Evolutionary conservation across 2,329 filamentous ascomycete species (phyloP).

Genomic region (Dothistroma septosporum): DNA sequence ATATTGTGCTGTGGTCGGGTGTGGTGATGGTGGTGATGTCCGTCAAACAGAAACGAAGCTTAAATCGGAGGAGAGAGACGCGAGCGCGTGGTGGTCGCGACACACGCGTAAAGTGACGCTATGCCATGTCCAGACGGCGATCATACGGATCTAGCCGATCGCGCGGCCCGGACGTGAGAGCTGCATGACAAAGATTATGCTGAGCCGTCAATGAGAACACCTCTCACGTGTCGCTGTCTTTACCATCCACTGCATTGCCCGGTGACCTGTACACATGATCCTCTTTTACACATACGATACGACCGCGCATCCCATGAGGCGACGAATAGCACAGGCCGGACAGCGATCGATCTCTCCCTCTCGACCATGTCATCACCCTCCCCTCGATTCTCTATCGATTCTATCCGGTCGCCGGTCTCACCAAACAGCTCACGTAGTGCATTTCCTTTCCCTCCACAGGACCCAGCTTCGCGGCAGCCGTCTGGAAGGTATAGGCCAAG

Average conservation of each 20-base stretch:
- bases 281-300: background rate
- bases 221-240: background rate
- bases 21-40: background rate
- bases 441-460: slow-evolving; percentile 58
- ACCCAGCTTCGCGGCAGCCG: slow-evolving; percentile 44
- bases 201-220: background rate
- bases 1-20: slow-evolving; percentile 45
- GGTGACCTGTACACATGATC: background rate
- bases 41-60: background rate
- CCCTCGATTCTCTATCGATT: slow-evolving; percentile 53
- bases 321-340: slow-evolving; percentile 6
- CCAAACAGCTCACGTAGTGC: slow-evolving; percentile 40
- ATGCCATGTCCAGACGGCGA: background rate
- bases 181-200: background rate
- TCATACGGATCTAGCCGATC: background rate
- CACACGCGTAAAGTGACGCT: background rate
- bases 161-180: background rate
- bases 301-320: slow-evolving; percentile 22
- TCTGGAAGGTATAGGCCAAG: slow-evolving; percentile 52
- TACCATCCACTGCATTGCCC: background rate
- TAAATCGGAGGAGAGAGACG: slow-evolving; percentile 2
- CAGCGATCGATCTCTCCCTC: slow-evolving; percentile 3
- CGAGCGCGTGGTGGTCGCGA: background rate
- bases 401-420: slow-evolving; percentile 41
- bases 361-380: slow-evolving; percentile 45